A percentile compares a stretch with the other conserved stretches of the same genome.
phyloP scores from a whole-genome alignment of 257 asterid species.

The Thymus quinquecostatus region DNA sequence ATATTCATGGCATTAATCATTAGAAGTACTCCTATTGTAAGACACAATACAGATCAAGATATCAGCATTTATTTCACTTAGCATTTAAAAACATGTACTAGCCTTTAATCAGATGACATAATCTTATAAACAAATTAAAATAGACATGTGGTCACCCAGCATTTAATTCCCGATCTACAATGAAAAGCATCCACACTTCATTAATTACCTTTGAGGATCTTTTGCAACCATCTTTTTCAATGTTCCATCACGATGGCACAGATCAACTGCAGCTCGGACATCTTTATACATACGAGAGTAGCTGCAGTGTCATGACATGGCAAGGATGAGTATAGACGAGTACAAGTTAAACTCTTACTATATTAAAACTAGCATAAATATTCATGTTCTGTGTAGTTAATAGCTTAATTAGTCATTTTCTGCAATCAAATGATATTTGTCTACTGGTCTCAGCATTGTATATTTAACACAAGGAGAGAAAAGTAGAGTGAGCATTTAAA shows the following conservation, averaged over 20 bases:
- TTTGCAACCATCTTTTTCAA: slow-evolving; percentile 91
- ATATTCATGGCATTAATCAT: slow-evolving; percentile 11
- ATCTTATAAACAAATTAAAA: not conserved
- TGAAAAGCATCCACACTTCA: not conserved
- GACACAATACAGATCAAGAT: slow-evolving; percentile 1
- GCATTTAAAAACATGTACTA: not conserved
- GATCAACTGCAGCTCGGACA: slow-evolving; percentile 96
- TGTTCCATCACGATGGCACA: slow-evolving; percentile 99
- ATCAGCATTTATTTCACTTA: slow-evolving; percentile 2
- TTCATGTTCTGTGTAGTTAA: slow-evolving; percentile 18
- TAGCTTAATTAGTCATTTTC: slow-evolving; percentile 12
- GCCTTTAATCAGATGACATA: slow-evolving; percentile 13
- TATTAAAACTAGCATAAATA: slow-evolving; percentile 7
- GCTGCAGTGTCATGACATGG: slow-evolving; percentile 50
- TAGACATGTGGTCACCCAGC: not conserved
- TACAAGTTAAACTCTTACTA: slow-evolving; percentile 16
- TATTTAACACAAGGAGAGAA: slow-evolving; percentile 15
- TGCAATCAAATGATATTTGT: not conserved
- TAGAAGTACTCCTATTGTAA: not conserved
- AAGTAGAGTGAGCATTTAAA: not conserved
- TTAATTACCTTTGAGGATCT: slow-evolving; percentile 80
- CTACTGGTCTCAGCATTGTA: slow-evolving; percentile 9
- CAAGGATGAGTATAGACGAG: slow-evolving; percentile 33
- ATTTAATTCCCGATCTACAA: slow-evolving; percentile 4
- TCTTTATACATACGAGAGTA: slow-evolving; percentile 86